These are phyloP conservation scores for Hypholoma fasciculare DNA, from an alignment of 768 basidiomycete genomes.

Conservation along the genomic window DNA sequence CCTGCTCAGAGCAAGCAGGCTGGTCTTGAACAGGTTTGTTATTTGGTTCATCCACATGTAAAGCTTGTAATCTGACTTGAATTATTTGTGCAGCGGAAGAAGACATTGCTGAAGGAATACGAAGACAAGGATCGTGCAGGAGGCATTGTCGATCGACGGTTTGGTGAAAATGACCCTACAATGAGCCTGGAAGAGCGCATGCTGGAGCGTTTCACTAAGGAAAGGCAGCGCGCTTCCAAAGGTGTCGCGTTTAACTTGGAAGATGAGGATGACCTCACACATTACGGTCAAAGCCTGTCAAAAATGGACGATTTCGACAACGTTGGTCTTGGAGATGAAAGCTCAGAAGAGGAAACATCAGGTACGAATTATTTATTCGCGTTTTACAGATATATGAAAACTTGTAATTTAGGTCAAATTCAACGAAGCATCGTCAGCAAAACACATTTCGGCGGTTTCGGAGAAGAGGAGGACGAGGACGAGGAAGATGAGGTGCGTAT, in stretches of 20 bases:
- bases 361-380: conserved; percentile 30
- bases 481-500: conserved; percentile 47
- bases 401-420: conserved; percentile 56
- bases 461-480: conserved; percentile 53
- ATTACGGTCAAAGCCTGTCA: conserved; percentile 87
- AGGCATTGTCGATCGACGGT: conserved; percentile 90
- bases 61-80: background rate
- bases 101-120: conserved; percentile 86
- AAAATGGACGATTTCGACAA: conserved; percentile 85
- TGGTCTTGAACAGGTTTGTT: conserved; percentile 81
- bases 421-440: conserved; percentile 63
- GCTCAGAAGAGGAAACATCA: conserved; percentile 49
- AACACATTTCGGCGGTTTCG: conserved; percentile 87
- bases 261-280: conserved; percentile 88
- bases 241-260: conserved; percentile 86
- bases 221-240: conserved; percentile 79
- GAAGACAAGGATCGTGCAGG: conserved; percentile 81
- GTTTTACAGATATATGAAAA: background rate
- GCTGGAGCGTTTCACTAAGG: conserved; percentile 92
- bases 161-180: conserved; percentile 92
- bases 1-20: conserved; percentile 90
- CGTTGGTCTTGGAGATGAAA: conserved; percentile 57
- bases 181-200: conserved; percentile 97
- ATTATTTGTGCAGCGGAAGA: conserved; percentile 61
- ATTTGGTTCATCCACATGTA: background rate